Base-by-base conservation (phyloP, 164 flowering plant genomes). In the Dillenia suffruticosa region DNA sequence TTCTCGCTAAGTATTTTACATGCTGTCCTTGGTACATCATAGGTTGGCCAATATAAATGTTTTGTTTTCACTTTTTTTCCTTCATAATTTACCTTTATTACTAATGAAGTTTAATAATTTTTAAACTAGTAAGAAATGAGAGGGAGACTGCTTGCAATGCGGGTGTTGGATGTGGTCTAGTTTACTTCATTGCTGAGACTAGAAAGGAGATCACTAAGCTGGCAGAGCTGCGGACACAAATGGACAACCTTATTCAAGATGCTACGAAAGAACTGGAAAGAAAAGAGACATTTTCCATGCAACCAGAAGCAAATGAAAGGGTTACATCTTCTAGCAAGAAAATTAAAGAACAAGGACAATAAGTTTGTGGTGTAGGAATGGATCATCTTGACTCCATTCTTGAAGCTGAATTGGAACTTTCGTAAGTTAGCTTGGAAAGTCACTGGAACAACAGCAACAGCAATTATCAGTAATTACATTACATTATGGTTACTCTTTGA, bases 381-480 rank as follows among this genome's bases (percentile, higher is more conserved):
- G 72, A 77, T 57, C 72, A 70, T 19, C 79, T 82, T 19, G 85
- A 77, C 55, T 77, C 69, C 17, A 84, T 80, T 56, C 75, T 84
- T 51, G 79, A 72, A 74, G 74, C 72, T 56, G 89, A 82, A 71
- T 54, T 84, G 10, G 79, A 81, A 51, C 74, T 49, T 46, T 58
- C 82, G 66, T 81, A 82, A 58, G 63, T 72, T 50, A 68, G 66
- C 12, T 54, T 76, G 68, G 78, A 59, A 13, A 63, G 57, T 49
- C 2, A 5, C 51, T 44, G n/a, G 22, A 62, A 54, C 61, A 49
- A 14, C 44, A 62, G 12, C 73, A 68, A 59, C 66, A 76, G 52
- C 61, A 15, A 10, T 45, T 60, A 1, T 70, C 76, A 84, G 88
- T 83, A 77, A 44, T 19, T 13, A 10, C 43, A 56, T 46, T 16